Evolutionary conservation across 352 stramenopile genomes (phyloP), one percentile per base, ranked within the genome.

Genomic region (Phytopythium litorale): DNA sequence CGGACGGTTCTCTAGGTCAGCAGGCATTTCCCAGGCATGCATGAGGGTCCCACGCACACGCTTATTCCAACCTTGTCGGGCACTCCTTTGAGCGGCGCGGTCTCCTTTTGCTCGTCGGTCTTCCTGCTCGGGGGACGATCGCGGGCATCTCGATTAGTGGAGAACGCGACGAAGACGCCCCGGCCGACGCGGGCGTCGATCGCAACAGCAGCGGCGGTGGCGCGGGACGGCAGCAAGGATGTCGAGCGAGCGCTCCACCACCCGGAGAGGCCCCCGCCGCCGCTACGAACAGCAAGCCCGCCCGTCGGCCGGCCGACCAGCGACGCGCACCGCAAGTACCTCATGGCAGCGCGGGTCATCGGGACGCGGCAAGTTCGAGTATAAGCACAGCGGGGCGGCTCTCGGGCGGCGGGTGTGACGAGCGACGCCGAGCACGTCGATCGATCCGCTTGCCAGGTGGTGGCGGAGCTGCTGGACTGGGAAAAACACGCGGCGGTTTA

Each of bases 81-180:
- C 9, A 19, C 30, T 38, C 51, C 51, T 32, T 23, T 57, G 32
- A 84, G 75, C 16, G 72, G 75, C 40, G 58, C 66, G 9, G 60
- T 79, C 66, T 87, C 75, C 21, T 68, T 64, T 35, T 60, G 60
- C 56, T 80, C 63, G 53, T 58, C 51, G n/a, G 37, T 38, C 21
- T 48, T 59, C 15, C 38, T 48, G 53, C 53, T 48, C 35, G 9
- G 13, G 32, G 35, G 15, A 52, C 12, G 32, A 4, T 33, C 53
- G 38, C 21, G 53, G n/a, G 13, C 19, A 56, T 40, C 28, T 11
- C 49, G 28, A 37, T 59, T 49, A 59, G 53, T 59, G 21, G 21
- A 37, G 53, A 59, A 46, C 35, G 23, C 33, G 23, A 37, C 53
- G 12, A 49, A 15, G 32, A 58, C 15, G 7, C n/a, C 16, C 15